Evolutionary conservation across 148 eudicot species (phyloP).

Genomic region (Fallopia convolvulus): DNA sequence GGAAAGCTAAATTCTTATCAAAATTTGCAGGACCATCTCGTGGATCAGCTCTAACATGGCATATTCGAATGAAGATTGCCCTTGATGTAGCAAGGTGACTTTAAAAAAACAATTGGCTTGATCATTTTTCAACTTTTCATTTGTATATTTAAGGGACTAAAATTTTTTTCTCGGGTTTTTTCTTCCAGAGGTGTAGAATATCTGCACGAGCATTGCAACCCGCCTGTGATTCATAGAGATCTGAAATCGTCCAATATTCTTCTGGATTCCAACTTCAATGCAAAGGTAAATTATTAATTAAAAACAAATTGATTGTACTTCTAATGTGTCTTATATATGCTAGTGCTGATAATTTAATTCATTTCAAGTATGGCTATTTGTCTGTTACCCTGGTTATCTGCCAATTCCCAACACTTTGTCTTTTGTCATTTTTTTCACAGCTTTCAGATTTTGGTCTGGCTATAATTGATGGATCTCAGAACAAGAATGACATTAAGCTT

Average conservation of each 20-base stretch:
- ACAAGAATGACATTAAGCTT: constrained; percentile 61
- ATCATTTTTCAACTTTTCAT: background rate
- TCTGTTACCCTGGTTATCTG: background rate
- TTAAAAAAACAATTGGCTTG: background rate
- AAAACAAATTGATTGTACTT: constrained; percentile 3
- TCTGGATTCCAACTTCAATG: constrained; percentile 62
- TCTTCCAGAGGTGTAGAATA: constrained; percentile 67
- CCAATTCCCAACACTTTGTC: background rate
- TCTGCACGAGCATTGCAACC: constrained; percentile 72
- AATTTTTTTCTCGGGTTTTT: constrained; percentile 21
- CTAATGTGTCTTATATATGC: background rate
- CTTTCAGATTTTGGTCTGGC: constrained; percentile 88
- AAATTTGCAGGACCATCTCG: constrained; percentile 40
- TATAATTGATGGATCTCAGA: constrained; percentile 35
- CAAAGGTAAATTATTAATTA: constrained; percentile 40
- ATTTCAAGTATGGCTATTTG: background rate
- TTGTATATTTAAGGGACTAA: constrained; percentile 4
- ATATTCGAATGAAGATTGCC: constrained; percentile 52
- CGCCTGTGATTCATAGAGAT: constrained; percentile 78
- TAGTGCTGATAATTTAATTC: background rate
- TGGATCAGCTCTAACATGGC: constrained; percentile 63
- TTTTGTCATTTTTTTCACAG: constrained; percentile 22
- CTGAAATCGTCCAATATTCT: constrained; percentile 79
- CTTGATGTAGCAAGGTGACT: constrained; percentile 65
- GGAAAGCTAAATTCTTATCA: constrained; percentile 1